Evolutionary conservation across 108 stramenopile species (phyloP).

Genomic region (Fistulifera pelliculosa): DNA sequence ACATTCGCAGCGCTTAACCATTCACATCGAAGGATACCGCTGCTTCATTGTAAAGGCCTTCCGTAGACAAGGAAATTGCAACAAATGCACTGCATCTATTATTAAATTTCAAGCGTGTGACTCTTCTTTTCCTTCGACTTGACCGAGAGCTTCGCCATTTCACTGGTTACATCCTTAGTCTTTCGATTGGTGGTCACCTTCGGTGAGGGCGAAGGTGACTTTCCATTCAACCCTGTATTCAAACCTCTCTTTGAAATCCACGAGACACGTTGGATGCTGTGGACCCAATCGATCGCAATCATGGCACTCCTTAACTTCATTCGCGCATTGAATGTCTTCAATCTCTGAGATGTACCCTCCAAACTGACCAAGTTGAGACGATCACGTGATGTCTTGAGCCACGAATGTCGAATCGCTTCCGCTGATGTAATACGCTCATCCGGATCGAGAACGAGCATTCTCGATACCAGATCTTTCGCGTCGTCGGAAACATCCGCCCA

Average conservation of each 20-base stretch:
- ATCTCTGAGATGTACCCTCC: slow-evolving; percentile 42
- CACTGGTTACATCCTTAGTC: no score
- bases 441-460: slow-evolving; percentile 66
- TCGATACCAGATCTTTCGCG: slow-evolving; percentile 74
- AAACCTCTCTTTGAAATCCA: slow-evolving; percentile 18
- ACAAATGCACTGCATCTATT: no score
- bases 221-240: not conserved
- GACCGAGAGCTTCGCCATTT: no score
- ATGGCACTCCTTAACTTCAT: slow-evolving; percentile 76
- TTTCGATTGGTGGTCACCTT: no score
- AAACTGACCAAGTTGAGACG: slow-evolving; percentile 34
- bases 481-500: slow-evolving; percentile 74
- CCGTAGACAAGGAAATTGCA: no score
- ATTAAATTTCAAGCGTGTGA: no score
- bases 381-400: slow-evolving; percentile 57
- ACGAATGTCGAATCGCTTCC: slow-evolving; percentile 67
- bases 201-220: no score
- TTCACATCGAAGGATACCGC: no score
- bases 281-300: slow-evolving; percentile 66
- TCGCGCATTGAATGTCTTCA: slow-evolving; percentile 85
- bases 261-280: slow-evolving; percentile 29
- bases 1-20: no score
- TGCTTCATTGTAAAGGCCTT: no score
- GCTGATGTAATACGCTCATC: slow-evolving; percentile 57
- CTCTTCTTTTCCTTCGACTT: no score